Evolutionary conservation across 495 filamentous ascomycete genomes (phyloP), one percentile per base, ranked within the genome.

Genomic region (Penicillium goetzii): DNA sequence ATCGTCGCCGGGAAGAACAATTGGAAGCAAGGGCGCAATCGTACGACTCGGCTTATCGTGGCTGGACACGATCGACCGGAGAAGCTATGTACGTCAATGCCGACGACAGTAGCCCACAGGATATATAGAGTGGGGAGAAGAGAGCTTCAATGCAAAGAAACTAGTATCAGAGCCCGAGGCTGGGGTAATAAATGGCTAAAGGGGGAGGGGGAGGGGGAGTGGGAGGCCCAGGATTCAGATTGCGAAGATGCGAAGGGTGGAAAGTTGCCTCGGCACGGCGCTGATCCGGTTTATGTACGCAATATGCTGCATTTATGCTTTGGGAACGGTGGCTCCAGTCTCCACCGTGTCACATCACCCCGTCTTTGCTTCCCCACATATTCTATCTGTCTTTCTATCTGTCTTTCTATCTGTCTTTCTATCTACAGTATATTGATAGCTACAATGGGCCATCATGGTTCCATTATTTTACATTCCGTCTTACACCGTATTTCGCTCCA

Each of bases 261-360:
- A 25, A 57, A 59, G 56, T 47, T 60, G 41, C 64, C 64, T 67
- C 64, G 64, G 64, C 60, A 56, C 56, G 55, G 49, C 30, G 36
- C 6, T 40, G 56, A 11, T 30, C 47, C 47, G 5, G 47, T 28
- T 26, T 30, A 30, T 26, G 23, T 23, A 12, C 2, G 11, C 7
- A 17, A 30, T 47, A 10, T 10, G 38, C 15, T 41, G 38, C 30
- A 32, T 32, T 32, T 32, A 41, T 47, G 47, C 23, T 17, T 51
- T 30, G 5, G 47, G 47, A 3, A 15, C 25, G 47, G 47, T 51
- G 47, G 47, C 25, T 51, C 7, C 47, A 51, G 47, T 25, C 25
- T 51, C 7, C 47, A 51, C 25, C 47, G 26, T 8, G 14, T 49
- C 45, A 49, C 23, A 8, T 26, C 21, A 15, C 41, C n/a, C 41